Conservation (phyloP, 352 stramenopile genomes). For the Chrysophaeum taylorii region DNA sequence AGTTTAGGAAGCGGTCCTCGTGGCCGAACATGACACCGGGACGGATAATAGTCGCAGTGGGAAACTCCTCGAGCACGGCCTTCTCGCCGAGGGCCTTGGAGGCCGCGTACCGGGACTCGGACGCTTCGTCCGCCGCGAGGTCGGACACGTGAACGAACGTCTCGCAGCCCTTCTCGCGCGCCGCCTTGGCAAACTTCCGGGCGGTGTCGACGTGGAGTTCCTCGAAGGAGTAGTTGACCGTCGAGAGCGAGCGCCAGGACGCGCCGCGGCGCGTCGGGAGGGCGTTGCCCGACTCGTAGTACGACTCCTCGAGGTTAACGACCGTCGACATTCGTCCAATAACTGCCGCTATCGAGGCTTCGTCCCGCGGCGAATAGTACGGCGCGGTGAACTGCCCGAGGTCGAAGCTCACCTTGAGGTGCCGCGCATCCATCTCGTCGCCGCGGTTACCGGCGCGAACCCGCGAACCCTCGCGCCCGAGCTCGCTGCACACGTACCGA, state of each 20-base stretch:
- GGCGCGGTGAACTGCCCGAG: slow-evolving; percentile 54
- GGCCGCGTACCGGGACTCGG: slow-evolving; percentile 47
- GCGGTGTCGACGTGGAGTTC: slow-evolving; percentile 84
- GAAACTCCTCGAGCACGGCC: slow-evolving; percentile 70
- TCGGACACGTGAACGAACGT: slow-evolving; percentile 60
- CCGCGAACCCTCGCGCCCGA: slow-evolving; percentile 60
- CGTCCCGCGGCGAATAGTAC: slow-evolving; percentile 66
- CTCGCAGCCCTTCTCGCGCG: slow-evolving; percentile 54
- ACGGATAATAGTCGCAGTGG: slow-evolving; percentile 85
- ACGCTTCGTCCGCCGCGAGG: slow-evolving; percentile 37
- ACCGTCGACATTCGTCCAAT: slow-evolving; percentile 84
- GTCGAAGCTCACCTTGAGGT: slow-evolving; percentile 84
- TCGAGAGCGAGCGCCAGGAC: slow-evolving; percentile 33
- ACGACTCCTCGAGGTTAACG: slow-evolving; percentile 92
- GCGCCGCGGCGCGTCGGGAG: slow-evolving; percentile 60
- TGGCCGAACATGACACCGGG: slow-evolving; percentile 84
- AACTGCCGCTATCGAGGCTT: slow-evolving; percentile 75
- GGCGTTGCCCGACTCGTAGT: slow-evolving; percentile 91
- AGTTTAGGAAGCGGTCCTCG: slow-evolving; percentile 88
- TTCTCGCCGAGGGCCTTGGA: slow-evolving; percentile 55
- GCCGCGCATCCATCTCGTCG: slow-evolving; percentile 78
- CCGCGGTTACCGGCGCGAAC: slow-evolving; percentile 72
- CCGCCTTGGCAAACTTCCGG: slow-evolving; percentile 47
- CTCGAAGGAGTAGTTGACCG: slow-evolving; percentile 74
- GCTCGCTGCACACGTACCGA: slow-evolving; percentile 79